These are phyloP conservation scores for Polychaeton citri DNA, from an alignment of 2,329 filamentous ascomycete genomes.

Conservation along the genomic window DNA sequence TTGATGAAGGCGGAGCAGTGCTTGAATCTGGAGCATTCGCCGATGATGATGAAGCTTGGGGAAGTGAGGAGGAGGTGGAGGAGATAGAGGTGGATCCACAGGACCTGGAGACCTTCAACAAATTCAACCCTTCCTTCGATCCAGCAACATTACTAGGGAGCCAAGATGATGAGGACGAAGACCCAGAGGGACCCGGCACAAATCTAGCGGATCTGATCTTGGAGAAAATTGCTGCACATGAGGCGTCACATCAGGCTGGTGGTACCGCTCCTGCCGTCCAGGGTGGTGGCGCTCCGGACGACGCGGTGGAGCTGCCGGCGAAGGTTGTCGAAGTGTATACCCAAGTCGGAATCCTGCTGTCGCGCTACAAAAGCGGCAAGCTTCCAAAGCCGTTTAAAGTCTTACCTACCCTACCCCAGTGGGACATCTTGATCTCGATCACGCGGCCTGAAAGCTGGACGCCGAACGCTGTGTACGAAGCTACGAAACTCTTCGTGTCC, in stretches of 20 bases:
- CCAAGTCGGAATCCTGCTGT: conserved; percentile 81
- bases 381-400: conserved; percentile 97
- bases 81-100: conserved; percentile 71
- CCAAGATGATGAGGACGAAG: conserved; percentile 22
- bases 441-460: conserved; percentile 72
- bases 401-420: conserved; percentile 78
- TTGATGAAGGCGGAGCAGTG: conserved; percentile 42
- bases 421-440: conserved; percentile 75
- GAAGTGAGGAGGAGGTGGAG: conserved; percentile 52
- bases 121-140: conserved; percentile 66
- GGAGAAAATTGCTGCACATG: conserved; percentile 84
- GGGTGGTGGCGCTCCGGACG: conserved; percentile 49
- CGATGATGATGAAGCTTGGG: conserved; percentile 52
- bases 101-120: conserved; percentile 82
- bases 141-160: conserved; percentile 54
- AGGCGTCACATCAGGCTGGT: conserved; percentile 49
- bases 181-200: conserved; percentile 34
- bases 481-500: conserved; percentile 84
- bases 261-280: conserved; percentile 44
- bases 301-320: conserved; percentile 72
- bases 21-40: conserved; percentile 35
- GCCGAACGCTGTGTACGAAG: conserved; percentile 72
- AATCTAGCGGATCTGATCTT: conserved; percentile 90
- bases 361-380: conserved; percentile 89
- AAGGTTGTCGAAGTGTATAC: conserved; percentile 92